Evolutionary conservation across 2,329 filamentous ascomycete species (phyloP).

Genomic region (Rutstroemia sp.): DNA sequence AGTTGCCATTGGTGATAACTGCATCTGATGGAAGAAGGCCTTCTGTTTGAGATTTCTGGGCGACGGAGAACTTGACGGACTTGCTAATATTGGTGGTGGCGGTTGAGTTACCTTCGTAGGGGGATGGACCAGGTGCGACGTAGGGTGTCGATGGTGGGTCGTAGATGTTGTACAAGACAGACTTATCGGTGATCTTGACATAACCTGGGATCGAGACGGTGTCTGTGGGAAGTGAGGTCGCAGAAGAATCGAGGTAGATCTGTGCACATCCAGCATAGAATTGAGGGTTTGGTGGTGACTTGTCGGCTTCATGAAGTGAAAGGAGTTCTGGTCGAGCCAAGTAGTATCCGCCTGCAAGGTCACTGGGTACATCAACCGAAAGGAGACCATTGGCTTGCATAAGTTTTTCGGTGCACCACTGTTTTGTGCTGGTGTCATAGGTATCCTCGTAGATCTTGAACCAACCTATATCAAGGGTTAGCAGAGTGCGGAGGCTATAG

Average conservation of each 20-base stretch:
- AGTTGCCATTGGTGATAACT: conserved; percentile 62
- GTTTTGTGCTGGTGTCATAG: conserved; percentile 45
- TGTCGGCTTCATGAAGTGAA: conserved; percentile 55
- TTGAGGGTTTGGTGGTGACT: conserved; percentile 52
- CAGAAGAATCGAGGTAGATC: conserved; percentile 50
- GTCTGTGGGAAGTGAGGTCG: conserved; percentile 39
- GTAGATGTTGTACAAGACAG: conserved; percentile 61
- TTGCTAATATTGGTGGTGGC: neutral
- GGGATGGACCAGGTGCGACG: conserved; percentile 46
- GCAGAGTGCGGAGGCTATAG: too few species aligned
- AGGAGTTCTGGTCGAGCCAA: conserved; percentile 65
- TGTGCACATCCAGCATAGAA: conserved; percentile 69
- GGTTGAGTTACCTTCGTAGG: conserved; percentile 18
- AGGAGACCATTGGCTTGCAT: conserved; percentile 57
- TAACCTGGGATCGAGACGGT: conserved; percentile 62
- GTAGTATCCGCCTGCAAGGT: conserved; percentile 59
- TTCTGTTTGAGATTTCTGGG: conserved; percentile 31
- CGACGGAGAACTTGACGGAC: neutral
- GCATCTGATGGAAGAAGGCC: conserved; percentile 49
- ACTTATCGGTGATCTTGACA: conserved; percentile 44
- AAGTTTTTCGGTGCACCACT: conserved; percentile 67
- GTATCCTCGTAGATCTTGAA: conserved; percentile 71
- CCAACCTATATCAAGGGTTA: conserved; percentile 38
- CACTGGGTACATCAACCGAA: conserved; percentile 52
- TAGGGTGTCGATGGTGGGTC: conserved; percentile 44